Percentiles rank a stretch among this genome's conserved stretches.
Conservation (phyloP, 768 basidiomycete species). For the Calocera cornea region DNA sequence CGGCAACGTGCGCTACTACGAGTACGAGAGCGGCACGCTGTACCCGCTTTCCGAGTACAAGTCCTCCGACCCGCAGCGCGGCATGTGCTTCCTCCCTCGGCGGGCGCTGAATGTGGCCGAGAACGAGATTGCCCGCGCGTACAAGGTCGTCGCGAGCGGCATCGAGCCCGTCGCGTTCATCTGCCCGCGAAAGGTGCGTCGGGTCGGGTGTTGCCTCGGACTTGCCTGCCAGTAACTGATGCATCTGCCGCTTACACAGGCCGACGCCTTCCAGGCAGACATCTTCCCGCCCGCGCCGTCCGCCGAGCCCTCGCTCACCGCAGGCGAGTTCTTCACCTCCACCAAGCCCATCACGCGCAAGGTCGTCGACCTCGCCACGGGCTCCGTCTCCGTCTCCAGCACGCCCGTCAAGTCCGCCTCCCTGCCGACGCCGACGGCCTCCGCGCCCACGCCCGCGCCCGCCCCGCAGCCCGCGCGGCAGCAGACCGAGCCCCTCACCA, state of each 20-base stretch:
- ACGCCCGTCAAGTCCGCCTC: conserved; percentile 16
- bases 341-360: conserved; percentile 72
- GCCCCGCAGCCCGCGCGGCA: conserved; percentile 26
- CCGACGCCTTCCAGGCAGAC: conserved; percentile 93
- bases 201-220: background rate
- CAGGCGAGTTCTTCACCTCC: conserved; percentile 66
- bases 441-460: conserved; percentile 19
- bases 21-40: conserved; percentile 78
- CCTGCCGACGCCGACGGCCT: conserved; percentile 22
- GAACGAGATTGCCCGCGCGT: conserved; percentile 90
- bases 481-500: conserved; percentile 15
- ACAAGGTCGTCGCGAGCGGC: conserved; percentile 60
- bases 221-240: background rate
- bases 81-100: conserved; percentile 92
- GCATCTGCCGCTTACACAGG: conserved; percentile 31
- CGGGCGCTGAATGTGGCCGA: conserved; percentile 77
- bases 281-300: conserved; percentile 90
- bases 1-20: conserved; percentile 96
- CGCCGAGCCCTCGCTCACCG: conserved; percentile 59
- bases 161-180: conserved; percentile 92
- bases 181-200: conserved; percentile 74
- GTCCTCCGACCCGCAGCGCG: conserved; percentile 83
- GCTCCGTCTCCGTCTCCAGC: conserved; percentile 25
- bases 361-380: conserved; percentile 65
- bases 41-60: conserved; percentile 71